Conservation (phyloP, 371 early-diverging fungal genomes). For the Basidiobolus meristosporus region DNA sequence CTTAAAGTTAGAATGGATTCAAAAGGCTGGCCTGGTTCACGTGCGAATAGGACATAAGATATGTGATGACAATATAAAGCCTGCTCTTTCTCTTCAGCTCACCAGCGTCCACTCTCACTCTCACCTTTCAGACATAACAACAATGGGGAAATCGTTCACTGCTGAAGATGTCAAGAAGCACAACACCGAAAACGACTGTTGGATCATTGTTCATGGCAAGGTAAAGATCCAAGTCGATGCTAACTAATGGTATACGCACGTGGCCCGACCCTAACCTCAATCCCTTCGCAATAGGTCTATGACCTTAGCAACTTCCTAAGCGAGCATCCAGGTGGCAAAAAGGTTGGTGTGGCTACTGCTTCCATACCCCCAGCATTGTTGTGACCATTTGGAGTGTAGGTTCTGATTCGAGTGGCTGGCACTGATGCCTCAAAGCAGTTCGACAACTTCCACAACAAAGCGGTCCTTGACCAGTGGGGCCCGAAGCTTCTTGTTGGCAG, state of each 20-base stretch:
- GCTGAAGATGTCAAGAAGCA: slow-evolving; percentile 57
- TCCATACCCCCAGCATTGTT: too few species aligned
- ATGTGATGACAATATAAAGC: too few species aligned
- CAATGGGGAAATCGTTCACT: slow-evolving; percentile 17
- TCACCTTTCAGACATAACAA: too few species aligned
- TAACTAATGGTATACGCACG: too few species aligned
- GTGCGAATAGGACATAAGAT: too few species aligned
- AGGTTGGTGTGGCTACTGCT: slow-evolving; percentile 4
- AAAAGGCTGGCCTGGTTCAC: too few species aligned
- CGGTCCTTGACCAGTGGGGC: slow-evolving; percentile 34
- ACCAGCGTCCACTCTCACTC: too few species aligned
- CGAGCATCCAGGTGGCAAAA: slow-evolving; percentile 78
- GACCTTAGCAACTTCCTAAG: slow-evolving; percentile 70
- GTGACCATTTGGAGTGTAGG: slow-evolving; percentile 18
- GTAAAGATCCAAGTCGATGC: slow-evolving; percentile 22
- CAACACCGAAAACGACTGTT: slow-evolving; percentile 53
- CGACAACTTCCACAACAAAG: slow-evolving; percentile 55
- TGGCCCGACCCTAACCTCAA: too few species aligned
- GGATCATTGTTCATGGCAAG: slow-evolving; percentile 77
- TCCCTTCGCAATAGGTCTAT: slow-evolving; percentile 12
- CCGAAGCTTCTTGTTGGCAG: slow-evolving; percentile 31
- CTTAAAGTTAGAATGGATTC: too few species aligned
- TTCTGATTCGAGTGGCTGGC: slow-evolving; percentile 63
- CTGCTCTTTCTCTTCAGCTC: too few species aligned
- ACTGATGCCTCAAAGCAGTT: slow-evolving; percentile 79